These are phyloP conservation scores for Leccinum rimulosum DNA, from an alignment of 768 basidiomycete species.

Conservation along the genomic window DNA sequence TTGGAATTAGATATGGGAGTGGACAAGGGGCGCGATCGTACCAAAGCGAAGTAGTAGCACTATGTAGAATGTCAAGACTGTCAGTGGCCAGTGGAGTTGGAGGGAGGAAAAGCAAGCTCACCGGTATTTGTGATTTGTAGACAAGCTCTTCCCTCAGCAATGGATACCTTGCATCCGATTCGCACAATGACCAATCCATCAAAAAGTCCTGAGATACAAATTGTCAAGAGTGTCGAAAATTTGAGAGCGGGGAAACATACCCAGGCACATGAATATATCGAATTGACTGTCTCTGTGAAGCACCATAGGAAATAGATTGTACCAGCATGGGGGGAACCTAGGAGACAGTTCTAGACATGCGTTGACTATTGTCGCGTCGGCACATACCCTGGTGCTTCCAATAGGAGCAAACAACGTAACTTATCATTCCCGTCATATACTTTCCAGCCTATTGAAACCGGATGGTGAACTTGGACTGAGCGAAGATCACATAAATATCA, in stretches of 20 bases:
- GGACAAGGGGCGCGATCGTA: slow-evolving; percentile 29
- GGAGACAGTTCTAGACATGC: background rate
- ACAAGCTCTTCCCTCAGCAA: slow-evolving; percentile 73
- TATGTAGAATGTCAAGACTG: slow-evolving; percentile 23
- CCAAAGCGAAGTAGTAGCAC: slow-evolving; percentile 80
- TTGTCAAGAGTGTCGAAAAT: background rate
- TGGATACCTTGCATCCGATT: slow-evolving; percentile 49
- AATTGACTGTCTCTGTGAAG: slow-evolving; percentile 58
- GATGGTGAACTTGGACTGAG: background rate
- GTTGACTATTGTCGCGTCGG: background rate
- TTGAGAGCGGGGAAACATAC: slow-evolving; percentile 38
- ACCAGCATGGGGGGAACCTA: slow-evolving; percentile 36
- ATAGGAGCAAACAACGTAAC: slow-evolving; percentile 63
- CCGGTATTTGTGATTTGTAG: slow-evolving; percentile 62
- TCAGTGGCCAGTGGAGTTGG: background rate
- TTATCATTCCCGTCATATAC: slow-evolving; percentile 65
- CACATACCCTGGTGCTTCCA: slow-evolving; percentile 68
- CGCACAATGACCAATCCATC: slow-evolving; percentile 92
- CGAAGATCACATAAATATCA: background rate
- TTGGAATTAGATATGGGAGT: background rate
- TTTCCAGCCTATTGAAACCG: slow-evolving; percentile 67
- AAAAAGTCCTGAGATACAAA: slow-evolving; percentile 62
- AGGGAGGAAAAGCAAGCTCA: slow-evolving; percentile 29
- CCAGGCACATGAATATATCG: slow-evolving; percentile 77
- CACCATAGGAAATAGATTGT: slow-evolving; percentile 67